A percentile compares a stretch with the other conserved stretches of the same genome.
phyloP scores from a whole-genome alignment of 2,329 filamentous ascomycete species.

The Verticillium dahliae region DNA sequence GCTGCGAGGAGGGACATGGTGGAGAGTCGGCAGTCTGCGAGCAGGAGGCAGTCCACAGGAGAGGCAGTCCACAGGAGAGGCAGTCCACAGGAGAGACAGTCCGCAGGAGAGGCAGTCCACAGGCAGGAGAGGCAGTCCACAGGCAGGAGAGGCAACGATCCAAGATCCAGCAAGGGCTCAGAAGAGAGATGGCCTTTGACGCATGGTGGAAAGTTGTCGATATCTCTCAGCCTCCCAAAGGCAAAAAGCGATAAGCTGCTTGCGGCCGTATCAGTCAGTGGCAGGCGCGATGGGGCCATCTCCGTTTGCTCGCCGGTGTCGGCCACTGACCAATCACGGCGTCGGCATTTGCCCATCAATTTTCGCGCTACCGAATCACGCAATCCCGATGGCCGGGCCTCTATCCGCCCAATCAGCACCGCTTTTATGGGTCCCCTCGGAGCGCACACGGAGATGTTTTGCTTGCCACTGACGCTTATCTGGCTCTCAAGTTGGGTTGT shows the following conservation, averaged over 20 bases:
- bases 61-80: neutral
- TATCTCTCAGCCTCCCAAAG: neutral
- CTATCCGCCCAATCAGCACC: neutral
- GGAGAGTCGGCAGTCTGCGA: neutral
- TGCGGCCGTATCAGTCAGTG: neutral
- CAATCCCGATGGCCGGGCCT: neutral
- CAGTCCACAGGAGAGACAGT: neutral
- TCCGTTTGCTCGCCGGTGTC: neutral
- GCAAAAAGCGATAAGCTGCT: neutral
- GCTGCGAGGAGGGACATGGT: constrained; percentile 60
- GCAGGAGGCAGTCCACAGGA: neutral
- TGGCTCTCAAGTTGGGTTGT: no score
- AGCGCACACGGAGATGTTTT: neutral
- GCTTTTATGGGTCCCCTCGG: neutral
- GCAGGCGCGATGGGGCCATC: neutral
- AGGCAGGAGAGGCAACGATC: neutral
- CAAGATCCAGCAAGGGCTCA: neutral
- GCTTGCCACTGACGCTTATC: no score
- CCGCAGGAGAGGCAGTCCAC: neutral
- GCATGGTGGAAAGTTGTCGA: neutral
- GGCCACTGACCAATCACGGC: neutral
- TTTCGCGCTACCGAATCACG: constrained; percentile 1
- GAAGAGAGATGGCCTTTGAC: neutral
- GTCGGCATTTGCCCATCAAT: neutral
- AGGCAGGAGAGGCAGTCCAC: no score